Evolutionary conservation across 2,329 filamentous ascomycete species (phyloP), one percentile per base, ranked within the genome.

Genomic region (Podosphaera fusca): DNA sequence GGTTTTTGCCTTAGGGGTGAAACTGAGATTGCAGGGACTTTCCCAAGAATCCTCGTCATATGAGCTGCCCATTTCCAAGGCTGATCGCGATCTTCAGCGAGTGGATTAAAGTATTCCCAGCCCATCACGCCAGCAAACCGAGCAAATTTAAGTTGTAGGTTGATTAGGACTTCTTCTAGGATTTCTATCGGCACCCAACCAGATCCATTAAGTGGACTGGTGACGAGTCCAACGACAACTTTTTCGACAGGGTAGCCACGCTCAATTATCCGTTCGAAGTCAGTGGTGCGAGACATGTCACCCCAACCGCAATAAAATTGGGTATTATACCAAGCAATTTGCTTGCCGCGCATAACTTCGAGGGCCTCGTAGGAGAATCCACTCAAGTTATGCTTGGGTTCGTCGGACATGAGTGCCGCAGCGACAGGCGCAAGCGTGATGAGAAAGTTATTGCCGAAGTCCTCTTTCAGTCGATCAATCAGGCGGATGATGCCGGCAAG

Each of bases 221-320:
- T 94, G 59, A 95, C 75, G 56, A 94, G 74, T 2, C 89, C 89
- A 57, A 89, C 73, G 8, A 95, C 85, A 2, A 95, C 74, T 65
- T 84, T 85, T 29, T 78, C 71, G 0, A 86, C 75, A 1, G 77
- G 73, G 82, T 85, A 95, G 7, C 87, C 87, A 50, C 75, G 73
- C 12, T 72, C 71, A 35, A 79, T 68, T 56, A 79, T 75, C 55
- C 72, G 69, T 58, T 78, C 75, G 64, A 75, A 79, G 64, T 72
- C 73, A 30, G 67, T 64, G 2, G 72, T 73, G 12, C 68, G 66
- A 35, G 58, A 64, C 54, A 69, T 53, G 58, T 67, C 65, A 21
- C 66, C 66, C 82, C 87, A 95, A 1, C 87, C 87, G 66, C 85
- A 92, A 74, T 95, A 95, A 69, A 95, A 94, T 66, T 95, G 89